Evolutionary conservation across 768 basidiomycete genomes (phyloP).

Genomic region (Mycena pura): DNA sequence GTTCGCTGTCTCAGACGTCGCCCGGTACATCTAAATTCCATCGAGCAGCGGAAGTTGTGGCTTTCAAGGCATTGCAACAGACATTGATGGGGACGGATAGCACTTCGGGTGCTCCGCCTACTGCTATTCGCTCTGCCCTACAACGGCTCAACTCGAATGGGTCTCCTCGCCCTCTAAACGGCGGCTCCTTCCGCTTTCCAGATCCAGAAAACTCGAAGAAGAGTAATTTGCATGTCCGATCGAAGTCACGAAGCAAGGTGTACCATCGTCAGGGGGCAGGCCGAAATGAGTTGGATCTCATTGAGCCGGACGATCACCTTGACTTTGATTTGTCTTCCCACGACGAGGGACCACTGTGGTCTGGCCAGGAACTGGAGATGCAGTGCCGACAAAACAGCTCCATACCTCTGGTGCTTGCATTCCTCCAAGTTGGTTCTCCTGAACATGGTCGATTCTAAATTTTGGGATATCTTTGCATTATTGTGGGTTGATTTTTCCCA

Average conservation of each 20-base stretch:
- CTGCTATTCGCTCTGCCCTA: slow-evolving; percentile 33
- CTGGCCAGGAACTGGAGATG: slow-evolving; percentile 82
- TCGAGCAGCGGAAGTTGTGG: slow-evolving; percentile 74
- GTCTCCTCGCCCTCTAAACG: slow-evolving; percentile 24
- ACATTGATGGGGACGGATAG: slow-evolving; percentile 61
- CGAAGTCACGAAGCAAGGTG: slow-evolving; percentile 73
- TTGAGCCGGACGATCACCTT: slow-evolving; percentile 41
- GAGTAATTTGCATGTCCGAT: slow-evolving; percentile 54
- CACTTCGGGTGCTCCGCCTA: slow-evolving; percentile 19
- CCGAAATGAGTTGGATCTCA: slow-evolving; percentile 67
- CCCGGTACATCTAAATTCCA: slow-evolving; percentile 55
- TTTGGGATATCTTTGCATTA: slow-evolving; percentile 21
- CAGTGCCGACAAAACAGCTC: slow-evolving; percentile 91
- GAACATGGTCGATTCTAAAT: slow-evolving; percentile 41
- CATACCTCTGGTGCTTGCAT: slow-evolving; percentile 75
- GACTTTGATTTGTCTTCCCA: slow-evolving; percentile 40
- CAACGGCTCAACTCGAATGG: slow-evolving; percentile 37
- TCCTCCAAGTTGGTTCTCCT: slow-evolving; percentile 58
- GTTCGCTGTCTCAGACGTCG: slow-evolving; percentile 42
- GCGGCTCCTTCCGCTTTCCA: slow-evolving; percentile 24
- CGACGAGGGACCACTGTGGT: slow-evolving; percentile 65
- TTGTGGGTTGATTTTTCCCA: slow-evolving; percentile 1
- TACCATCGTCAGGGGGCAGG: slow-evolving; percentile 71
- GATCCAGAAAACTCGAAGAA: slow-evolving; percentile 23
- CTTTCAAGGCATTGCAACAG: slow-evolving; percentile 86